phyloP scores from a whole-genome alignment of 2,329 filamentous ascomycete species.

The Phaeosphaeriaceae sp. region DNA sequence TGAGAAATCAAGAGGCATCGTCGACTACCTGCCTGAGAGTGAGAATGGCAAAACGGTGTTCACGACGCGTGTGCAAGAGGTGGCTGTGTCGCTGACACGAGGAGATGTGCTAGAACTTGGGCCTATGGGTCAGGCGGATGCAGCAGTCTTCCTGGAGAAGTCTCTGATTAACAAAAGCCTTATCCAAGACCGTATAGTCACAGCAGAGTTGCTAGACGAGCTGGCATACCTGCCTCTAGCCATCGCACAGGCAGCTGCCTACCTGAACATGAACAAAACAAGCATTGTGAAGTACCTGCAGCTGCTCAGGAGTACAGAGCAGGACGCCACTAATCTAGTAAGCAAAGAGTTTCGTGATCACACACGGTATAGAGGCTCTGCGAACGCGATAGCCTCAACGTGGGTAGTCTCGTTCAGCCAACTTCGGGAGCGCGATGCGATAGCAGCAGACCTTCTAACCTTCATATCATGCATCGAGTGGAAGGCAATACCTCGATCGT shows the following conservation, averaged over 20 bases:
- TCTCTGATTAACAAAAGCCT: too few species aligned
- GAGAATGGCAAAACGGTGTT: too few species aligned
- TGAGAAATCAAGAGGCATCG: too few species aligned
- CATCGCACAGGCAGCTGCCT: background rate
- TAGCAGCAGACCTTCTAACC: constrained; percentile 41
- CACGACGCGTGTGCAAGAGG: too few species aligned
- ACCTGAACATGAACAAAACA: constrained; percentile 39
- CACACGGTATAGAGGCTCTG: constrained; percentile 42
- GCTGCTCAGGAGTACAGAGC: constrained; percentile 40
- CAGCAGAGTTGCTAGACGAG: constrained; percentile 18
- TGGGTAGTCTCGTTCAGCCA: constrained; percentile 55
- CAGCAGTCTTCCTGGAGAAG: too few species aligned
- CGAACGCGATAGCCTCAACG: constrained; percentile 51
- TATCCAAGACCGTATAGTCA: background rate
- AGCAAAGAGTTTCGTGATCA: constrained; percentile 49
- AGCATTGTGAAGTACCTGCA: constrained; percentile 42
- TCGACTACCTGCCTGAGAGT: too few species aligned
- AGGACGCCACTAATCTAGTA: constrained; percentile 43
- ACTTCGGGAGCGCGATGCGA: constrained; percentile 23
- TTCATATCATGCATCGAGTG: constrained; percentile 4
- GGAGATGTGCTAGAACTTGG: too few species aligned
- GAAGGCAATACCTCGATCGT: constrained; percentile 21
- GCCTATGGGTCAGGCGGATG: too few species aligned
- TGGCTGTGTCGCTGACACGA: too few species aligned
- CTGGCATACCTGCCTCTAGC: constrained; percentile 47